Percentiles rank a stretch among this genome's conserved stretches.
phyloP scores from a whole-genome alignment of 768 basidiomycete genomes.

The Dendrothele bispora region DNA sequence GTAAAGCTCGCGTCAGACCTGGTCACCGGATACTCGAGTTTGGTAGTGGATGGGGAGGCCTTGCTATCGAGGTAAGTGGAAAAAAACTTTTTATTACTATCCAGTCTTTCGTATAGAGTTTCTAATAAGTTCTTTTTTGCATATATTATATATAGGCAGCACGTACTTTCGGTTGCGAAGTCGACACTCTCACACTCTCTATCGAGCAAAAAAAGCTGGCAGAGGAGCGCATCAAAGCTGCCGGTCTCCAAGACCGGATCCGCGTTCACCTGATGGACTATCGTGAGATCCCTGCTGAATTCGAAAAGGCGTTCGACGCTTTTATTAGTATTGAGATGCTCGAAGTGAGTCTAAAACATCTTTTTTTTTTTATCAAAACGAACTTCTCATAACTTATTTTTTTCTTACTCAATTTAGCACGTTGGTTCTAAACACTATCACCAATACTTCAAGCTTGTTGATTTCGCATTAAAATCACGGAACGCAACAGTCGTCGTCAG shows the following conservation, averaged over 20 bases:
- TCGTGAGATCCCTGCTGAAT: slow-evolving; percentile 80
- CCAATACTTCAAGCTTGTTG: slow-evolving; percentile 74
- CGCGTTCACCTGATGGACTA: slow-evolving; percentile 91
- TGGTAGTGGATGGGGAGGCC: slow-evolving; percentile 91
- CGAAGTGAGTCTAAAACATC: slow-evolving; percentile 52
- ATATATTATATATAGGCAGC: slow-evolving; percentile 53
- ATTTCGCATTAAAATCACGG: slow-evolving; percentile 70
- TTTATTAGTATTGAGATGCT: slow-evolving; percentile 83
- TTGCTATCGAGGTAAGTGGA: slow-evolving; percentile 74
- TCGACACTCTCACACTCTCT: slow-evolving; percentile 88
- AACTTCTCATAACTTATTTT: background rate
- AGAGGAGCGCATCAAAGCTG: slow-evolving; percentile 75
- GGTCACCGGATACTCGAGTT: slow-evolving; percentile 87
- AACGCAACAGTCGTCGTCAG: slow-evolving; percentile 70
- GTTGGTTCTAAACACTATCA: slow-evolving; percentile 60
- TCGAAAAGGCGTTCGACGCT: slow-evolving; percentile 78
- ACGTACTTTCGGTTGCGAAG: slow-evolving; percentile 71
- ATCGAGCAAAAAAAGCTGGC: slow-evolving; percentile 85
- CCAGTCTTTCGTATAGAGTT: background rate
- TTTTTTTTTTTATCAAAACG: background rate
- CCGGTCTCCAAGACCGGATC: slow-evolving; percentile 68
- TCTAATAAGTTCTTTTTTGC: background rate
- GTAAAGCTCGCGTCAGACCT: slow-evolving; percentile 71
- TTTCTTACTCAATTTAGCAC: slow-evolving; percentile 33
- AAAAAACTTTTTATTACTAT: slow-evolving; percentile 4